Conservation (phyloP, 2,329 filamentous ascomycete genomes). For the Neonectria magnoliae region DNA sequence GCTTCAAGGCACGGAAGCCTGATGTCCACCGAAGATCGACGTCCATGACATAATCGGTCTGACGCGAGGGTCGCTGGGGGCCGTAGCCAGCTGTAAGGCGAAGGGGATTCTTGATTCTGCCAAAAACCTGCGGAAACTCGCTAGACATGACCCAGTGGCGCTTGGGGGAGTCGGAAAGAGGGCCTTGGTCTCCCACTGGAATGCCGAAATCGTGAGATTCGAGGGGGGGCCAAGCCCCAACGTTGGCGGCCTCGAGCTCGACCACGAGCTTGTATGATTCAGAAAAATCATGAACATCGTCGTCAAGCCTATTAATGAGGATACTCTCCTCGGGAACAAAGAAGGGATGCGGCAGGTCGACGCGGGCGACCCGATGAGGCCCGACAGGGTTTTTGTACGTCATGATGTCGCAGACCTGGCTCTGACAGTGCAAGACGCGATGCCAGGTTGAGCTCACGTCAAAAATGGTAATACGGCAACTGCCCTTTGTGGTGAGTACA, state of each 20-base stretch:
- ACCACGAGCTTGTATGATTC: constrained; percentile 61
- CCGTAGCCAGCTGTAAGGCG: constrained; percentile 41
- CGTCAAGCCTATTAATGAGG: constrained; percentile 58
- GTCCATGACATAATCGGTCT: constrained; percentile 60
- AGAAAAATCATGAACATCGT: constrained; percentile 58
- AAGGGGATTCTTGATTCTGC: constrained; percentile 51
- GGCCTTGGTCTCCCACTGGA: constrained; percentile 28
- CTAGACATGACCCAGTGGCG: constrained; percentile 54
- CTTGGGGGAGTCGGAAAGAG: constrained; percentile 33
- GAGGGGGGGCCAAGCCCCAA: constrained; percentile 63
- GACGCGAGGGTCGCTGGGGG: constrained; percentile 34
- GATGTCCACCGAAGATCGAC: constrained; percentile 60
- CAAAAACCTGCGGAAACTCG: constrained; percentile 54
- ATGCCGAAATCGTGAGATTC: constrained; percentile 50
- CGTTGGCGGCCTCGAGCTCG: constrained; percentile 62
- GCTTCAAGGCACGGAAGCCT: constrained; percentile 48
- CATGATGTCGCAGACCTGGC: constrained; percentile 63
- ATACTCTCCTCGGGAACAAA: constrained; percentile 63
- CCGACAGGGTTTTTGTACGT: constrained; percentile 60
- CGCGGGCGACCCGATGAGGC: constrained; percentile 57
- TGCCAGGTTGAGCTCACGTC: constrained; percentile 49
- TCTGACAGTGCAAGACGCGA: constrained; percentile 62
- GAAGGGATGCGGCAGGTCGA: constrained; percentile 61
- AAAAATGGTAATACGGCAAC: constrained; percentile 51
- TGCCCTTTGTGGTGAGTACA: constrained; percentile 47